Evolutionary conservation across 2,329 filamentous ascomycete species (phyloP).

Genomic region (Pseudogymnoascus sp.): DNA sequence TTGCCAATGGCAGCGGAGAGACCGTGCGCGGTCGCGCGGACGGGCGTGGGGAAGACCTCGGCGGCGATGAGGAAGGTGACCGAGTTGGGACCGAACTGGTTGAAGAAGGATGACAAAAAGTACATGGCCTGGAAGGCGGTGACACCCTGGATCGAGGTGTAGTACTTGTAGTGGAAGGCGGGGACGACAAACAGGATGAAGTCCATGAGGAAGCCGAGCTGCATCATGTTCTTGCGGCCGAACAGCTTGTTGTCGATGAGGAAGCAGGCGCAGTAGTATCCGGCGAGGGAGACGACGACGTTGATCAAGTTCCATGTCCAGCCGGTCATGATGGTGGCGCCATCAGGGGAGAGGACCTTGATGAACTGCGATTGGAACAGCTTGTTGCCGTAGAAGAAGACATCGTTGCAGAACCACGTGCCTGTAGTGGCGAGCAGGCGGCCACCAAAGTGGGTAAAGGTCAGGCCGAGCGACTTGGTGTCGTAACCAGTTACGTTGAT

Average conservation of each 20-base stretch:
- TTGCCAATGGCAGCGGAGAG: constrained; percentile 91
- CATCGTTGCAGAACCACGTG: constrained; percentile 91
- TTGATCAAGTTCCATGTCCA: constrained; percentile 95
- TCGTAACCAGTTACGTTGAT: constrained; percentile 87
- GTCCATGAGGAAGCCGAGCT: constrained; percentile 83
- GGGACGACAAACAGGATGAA: constrained; percentile 92
- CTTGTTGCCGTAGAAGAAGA: constrained; percentile 99
- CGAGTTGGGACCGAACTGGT: constrained; percentile 96
- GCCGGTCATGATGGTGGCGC: constrained; percentile 63
- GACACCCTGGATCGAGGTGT: constrained; percentile 61
- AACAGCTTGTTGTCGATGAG: constrained; percentile 95
- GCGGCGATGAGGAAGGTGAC: constrained; percentile 95
- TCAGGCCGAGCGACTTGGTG: constrained; percentile 68
- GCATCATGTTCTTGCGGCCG: constrained; percentile 93
- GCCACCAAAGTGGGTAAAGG: constrained; percentile 74
- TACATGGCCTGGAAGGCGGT: constrained; percentile 97
- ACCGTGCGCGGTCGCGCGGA: constrained; percentile 88
- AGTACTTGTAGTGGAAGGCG: constrained; percentile 81
- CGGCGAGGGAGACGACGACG: constrained; percentile 72
- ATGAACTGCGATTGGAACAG: constrained; percentile 93
- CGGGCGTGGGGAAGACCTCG: constrained; percentile 90
- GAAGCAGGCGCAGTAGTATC: constrained; percentile 85
- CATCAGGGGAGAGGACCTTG: constrained; percentile 60
- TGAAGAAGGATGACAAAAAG: constrained; percentile 96
- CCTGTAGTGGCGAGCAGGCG: constrained; percentile 80